phyloP scores from a whole-genome alignment of 495 filamentous ascomycete genomes.

The Achaetomiella virescens region DNA sequence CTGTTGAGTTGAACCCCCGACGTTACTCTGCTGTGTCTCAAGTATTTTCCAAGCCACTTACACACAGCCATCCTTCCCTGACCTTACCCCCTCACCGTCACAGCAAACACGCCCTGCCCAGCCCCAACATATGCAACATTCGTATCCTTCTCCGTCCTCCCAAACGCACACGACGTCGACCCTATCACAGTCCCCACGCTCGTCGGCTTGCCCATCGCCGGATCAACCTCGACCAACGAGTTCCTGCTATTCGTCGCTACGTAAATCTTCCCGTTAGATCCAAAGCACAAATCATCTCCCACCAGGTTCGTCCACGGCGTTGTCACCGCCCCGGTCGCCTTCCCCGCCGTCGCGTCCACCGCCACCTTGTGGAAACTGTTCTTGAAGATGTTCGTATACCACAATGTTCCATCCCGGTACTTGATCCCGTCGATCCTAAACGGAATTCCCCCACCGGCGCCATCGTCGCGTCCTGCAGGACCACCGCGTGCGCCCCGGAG shows the following conservation, averaged over 20 bases:
- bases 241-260: slow-evolving; percentile 35
- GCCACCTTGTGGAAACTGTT: slow-evolving; percentile 38
- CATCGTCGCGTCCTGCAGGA: slow-evolving; percentile 36
- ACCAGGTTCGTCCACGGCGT: slow-evolving; percentile 38
- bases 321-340: slow-evolving; percentile 26
- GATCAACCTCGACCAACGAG: slow-evolving; percentile 36
- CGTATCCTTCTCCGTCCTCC: slow-evolving; percentile 35
- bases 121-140: slow-evolving; percentile 35
- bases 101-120: slow-evolving; percentile 28
- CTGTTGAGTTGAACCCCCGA: too few species aligned
- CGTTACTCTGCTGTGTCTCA: too few species aligned
- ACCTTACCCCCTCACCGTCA: slow-evolving; percentile 22
- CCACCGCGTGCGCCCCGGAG: slow-evolving; percentile 31
- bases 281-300: slow-evolving; percentile 39
- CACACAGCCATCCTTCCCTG: neutral
- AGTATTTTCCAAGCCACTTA: neutral
- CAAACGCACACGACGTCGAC: slow-evolving; percentile 34
- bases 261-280: slow-evolving; percentile 36
- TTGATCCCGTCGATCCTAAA: slow-evolving; percentile 35
- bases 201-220: slow-evolving; percentile 24
- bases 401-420: slow-evolving; percentile 30
- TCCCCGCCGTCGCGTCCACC: slow-evolving; percentile 34
- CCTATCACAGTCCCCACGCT: slow-evolving; percentile 29
- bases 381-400: slow-evolving; percentile 42
- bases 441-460: slow-evolving; percentile 31